Percentiles rank a stretch among this genome's conserved stretches.
phyloP scores from a whole-genome alignment of 1,284 basidiomycete genomes.

The Leccinum holopus region DNA sequence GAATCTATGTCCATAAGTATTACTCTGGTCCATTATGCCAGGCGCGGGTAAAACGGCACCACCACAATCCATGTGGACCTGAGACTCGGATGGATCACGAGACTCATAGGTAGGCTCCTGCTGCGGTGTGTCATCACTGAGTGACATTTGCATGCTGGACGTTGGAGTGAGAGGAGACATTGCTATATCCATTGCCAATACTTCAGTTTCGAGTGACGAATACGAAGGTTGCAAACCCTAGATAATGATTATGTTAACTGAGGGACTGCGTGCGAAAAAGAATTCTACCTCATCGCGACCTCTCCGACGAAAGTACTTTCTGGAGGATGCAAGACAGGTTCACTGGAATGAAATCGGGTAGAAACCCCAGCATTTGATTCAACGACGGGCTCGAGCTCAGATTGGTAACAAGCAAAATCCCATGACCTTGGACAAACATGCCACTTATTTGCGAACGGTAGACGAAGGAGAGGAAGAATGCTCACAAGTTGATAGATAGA shows the following conservation, averaged over 20 bases:
- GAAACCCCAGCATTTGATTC: background rate
- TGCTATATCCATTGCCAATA: background rate
- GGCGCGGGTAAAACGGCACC: background rate
- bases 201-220: background rate
- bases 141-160: background rate
- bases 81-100: too few relatives aligned
- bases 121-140: background rate
- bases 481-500: conserved; percentile 28
- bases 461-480: background rate
- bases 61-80: background rate
- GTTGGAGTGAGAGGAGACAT: background rate
- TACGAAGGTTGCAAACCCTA: conserved; percentile 8
- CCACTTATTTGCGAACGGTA: background rate
- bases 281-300: conserved; percentile 16
- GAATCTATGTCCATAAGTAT: background rate
- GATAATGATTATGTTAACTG: conserved; percentile 17
- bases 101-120: background rate
- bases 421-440: conserved; percentile 20
- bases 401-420: conserved; percentile 26
- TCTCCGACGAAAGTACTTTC: background rate
- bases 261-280: conserved; percentile 7
- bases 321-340: background rate
- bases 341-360: background rate
- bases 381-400: conserved; percentile 21
- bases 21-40: background rate